Evolutionary conservation across 805 yeast genomes (phyloP).

Genomic region (Kazachstania viticola): DNA sequence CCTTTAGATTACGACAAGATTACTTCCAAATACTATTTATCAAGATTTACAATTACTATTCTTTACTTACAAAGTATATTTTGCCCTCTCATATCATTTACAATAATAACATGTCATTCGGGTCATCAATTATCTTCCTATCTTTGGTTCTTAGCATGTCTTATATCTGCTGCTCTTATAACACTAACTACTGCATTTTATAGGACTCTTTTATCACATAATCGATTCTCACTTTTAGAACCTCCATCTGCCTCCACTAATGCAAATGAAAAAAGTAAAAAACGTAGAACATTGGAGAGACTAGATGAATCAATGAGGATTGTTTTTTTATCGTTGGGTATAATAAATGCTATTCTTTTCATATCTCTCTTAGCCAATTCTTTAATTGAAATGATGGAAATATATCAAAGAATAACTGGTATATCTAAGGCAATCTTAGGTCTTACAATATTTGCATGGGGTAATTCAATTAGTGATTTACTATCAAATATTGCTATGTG

Average conservation of each 20-base stretch:
- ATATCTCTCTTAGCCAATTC: constrained; percentile 26
- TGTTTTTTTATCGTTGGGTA: constrained; percentile 15
- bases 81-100: constrained; percentile 21
- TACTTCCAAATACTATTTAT: constrained; percentile 11
- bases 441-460: constrained; percentile 83
- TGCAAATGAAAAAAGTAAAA: constrained; percentile 6
- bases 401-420: constrained; percentile 22
- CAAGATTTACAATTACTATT: constrained; percentile 12
- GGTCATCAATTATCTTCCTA: constrained; percentile 4
- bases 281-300: constrained; percentile 11
- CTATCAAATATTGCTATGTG: constrained; percentile 81
- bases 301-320: constrained; percentile 9
- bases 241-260: constrained; percentile 4
- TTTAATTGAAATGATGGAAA: constrained; percentile 25
- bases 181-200: constrained; percentile 7
- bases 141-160: constrained; percentile 8
- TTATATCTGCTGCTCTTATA: constrained; percentile 5
- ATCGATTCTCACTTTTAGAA: constrained; percentile 15
- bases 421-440: constrained; percentile 81
- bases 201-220: constrained; percentile 8
- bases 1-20: constrained; percentile 16
- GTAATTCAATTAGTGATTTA: constrained; percentile 88
- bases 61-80: constrained; percentile 23
- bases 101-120: constrained; percentile 13
- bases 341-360: constrained; percentile 24